Evolutionary conservation across 2,329 filamentous ascomycete species (phyloP).

Genomic region (Endocalyx cinctus): DNA sequence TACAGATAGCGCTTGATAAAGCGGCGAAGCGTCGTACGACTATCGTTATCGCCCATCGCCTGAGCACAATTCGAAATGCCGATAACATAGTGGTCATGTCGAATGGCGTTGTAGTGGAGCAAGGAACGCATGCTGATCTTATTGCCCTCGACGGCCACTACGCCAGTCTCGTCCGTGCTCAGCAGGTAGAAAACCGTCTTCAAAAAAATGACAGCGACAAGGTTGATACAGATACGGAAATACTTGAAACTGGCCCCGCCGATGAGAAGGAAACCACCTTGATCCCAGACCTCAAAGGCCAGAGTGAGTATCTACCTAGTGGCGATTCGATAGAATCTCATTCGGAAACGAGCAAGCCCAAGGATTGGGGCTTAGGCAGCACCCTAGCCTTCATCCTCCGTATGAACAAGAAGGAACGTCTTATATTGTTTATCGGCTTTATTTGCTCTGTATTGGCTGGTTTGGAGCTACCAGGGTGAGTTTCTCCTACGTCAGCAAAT

Average conservation of each 20-base stretch:
- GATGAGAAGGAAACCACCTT: no score
- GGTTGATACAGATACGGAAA: no score
- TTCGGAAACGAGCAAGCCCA: constrained; percentile 23
- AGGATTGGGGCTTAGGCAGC: constrained; percentile 9
- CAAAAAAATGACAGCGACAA: no score
- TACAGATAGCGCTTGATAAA: constrained; percentile 71
- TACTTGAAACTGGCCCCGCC: no score
- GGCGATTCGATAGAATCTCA: no score
- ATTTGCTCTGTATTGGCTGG: constrained; percentile 8
- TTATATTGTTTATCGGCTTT: constrained; percentile 6
- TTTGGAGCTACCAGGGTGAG: constrained; percentile 7
- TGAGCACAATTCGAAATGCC: constrained; percentile 86
- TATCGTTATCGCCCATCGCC: constrained; percentile 82
- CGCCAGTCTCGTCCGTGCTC: constrained; percentile 56
- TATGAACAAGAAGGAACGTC: constrained; percentile 25
- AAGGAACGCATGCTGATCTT: constrained; percentile 15
- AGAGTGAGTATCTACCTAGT: no score
- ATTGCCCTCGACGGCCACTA: constrained; percentile 52
- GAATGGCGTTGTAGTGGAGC: constrained; percentile 8
- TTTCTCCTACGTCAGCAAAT: no score
- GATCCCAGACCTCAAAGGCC: no score
- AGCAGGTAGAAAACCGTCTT: constrained; percentile 47
- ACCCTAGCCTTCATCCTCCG: constrained; percentile 5
- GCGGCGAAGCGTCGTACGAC: constrained; percentile 81
- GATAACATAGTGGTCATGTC: constrained; percentile 67